Evolutionary conservation across 208 protist genomes (phyloP).

Genomic region (Lotmaria passim): DNA sequence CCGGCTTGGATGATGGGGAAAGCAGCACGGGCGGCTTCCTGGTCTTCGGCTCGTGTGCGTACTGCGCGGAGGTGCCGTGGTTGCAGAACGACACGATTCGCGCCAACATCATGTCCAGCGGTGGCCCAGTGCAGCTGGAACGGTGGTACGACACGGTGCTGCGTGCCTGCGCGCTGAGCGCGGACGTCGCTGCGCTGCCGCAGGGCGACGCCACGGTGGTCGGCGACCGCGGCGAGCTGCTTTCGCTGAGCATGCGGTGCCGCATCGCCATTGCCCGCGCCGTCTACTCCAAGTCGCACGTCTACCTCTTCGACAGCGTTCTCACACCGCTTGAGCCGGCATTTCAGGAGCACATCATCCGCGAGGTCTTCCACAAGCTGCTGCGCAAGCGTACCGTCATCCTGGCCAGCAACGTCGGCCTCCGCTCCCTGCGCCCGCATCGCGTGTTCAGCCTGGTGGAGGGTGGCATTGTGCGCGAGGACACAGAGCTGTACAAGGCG

Average conservation of each 20-base stretch:
- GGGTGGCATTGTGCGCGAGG: conserved; percentile 48
- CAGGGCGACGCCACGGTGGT: conserved; percentile 88
- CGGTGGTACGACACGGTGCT: conserved; percentile 75
- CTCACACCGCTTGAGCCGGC: conserved; percentile 87
- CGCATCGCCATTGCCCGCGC: conserved; percentile 84
- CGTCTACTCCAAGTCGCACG: conserved; percentile 77
- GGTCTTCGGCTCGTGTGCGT: conserved; percentile 71
- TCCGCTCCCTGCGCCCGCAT: conserved; percentile 53
- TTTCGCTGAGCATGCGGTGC: conserved; percentile 79
- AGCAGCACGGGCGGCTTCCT: conserved; percentile 58
- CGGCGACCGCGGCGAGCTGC: conserved; percentile 68
- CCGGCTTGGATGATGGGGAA: conserved; percentile 15
- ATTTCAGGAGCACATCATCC: conserved; percentile 65
- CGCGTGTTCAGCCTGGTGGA: conserved; percentile 66
- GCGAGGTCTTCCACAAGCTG: conserved; percentile 71
- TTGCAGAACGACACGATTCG: conserved; percentile 91
- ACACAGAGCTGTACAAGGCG: conserved; percentile 50
- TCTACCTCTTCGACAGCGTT: conserved; percentile 91
- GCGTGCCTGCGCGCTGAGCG: conserved; percentile 65
- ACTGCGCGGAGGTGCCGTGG: conserved; percentile 86
- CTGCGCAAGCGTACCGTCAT: conserved; percentile 81
- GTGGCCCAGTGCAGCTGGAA: conserved; percentile 30
- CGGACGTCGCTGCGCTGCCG: conserved; percentile 77
- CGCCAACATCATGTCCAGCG: conserved; percentile 92
- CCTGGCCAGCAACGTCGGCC: conserved; percentile 68